Base-by-base conservation (phyloP, 768 basidiomycete species). In the Symmetrospora coprosmae region DNA sequence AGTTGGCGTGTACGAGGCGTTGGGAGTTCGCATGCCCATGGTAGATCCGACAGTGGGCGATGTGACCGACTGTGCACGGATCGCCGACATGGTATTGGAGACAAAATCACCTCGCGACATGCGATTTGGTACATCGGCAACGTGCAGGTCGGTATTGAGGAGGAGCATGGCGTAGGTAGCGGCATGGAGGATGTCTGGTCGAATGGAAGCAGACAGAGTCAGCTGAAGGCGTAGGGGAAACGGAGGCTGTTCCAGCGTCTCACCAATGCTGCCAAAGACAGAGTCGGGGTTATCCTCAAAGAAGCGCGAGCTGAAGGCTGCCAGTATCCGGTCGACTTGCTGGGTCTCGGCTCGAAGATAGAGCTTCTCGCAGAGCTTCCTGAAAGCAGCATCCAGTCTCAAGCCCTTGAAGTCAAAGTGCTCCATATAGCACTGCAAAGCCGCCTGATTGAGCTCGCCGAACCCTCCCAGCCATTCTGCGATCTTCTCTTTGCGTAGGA, bases 321-420 rank as follows among this genome's bases (percentile, higher is more conserved):
- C 89, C 4, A 99, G 78, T 63, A 99, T 96, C 40, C 94, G 83
- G 72, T 97, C 94, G 40, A 99, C 85, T 74, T 97, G 91, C 70
- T 99, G 94, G 0, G 92, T 92, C 72, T 99, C 94, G 1, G 83
- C 94, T 72, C 89, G 91, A 61, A 99, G 79, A 71, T 80, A 96
- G 1, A 99, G 78, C 71, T 92, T 94, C 13, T 83, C 82, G 70
- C 91, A 96, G 11, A 99, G 75, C 23, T 82, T 83, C 88, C 91
- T 79, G 72, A 99, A 96, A 2, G 91, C 89, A 63, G 82, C 76
- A 69, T 96, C 92, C 31, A 99, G 76, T 55, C 87, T 78, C 65
- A 91, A 71, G 11, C 79, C 80, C 2, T 79, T 74, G 73, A 96
- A 96, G 72, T 97, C 88, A 70, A 94, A 94, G 71, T 81, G 80